Evolutionary conservation across 352 stramenopile genomes (phyloP).

Genomic region (Globisporangium nodosum): DNA sequence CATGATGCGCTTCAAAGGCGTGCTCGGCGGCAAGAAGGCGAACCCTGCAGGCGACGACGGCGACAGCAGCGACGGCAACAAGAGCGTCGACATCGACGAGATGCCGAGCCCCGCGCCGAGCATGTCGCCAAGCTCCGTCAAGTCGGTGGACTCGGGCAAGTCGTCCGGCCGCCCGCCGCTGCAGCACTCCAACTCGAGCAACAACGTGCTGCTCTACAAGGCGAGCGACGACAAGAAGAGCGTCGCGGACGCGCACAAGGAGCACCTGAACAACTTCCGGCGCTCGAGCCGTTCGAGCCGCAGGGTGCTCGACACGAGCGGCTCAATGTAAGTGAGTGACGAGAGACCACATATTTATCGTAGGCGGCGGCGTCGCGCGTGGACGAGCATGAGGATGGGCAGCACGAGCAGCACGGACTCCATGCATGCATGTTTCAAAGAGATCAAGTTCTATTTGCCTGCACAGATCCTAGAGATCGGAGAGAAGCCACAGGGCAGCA

Average conservation of each 20-base stretch:
- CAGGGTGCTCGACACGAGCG: constrained; percentile 3
- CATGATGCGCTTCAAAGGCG: constrained; percentile 15
- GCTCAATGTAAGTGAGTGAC: background rate
- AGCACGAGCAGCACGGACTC: no score
- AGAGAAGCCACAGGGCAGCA: background rate
- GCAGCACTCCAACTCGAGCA: constrained; percentile 29
- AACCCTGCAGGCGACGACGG: background rate
- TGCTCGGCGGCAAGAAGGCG: constrained; percentile 6
- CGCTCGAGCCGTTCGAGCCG: constrained; percentile 9
- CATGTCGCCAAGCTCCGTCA: background rate
- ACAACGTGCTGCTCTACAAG: constrained; percentile 31
- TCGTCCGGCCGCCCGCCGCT: constrained; percentile 13
- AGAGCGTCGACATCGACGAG: constrained; percentile 15
- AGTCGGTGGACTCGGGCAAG: constrained; percentile 4
- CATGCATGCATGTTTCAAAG: no score
- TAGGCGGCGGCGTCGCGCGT: no score
- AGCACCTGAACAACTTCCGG: constrained; percentile 27
- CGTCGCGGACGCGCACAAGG: constrained; percentile 29
- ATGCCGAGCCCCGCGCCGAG: constrained; percentile 4
- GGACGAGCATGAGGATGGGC: no score
- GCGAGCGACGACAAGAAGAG: constrained; percentile 29
- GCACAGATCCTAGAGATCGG: background rate
- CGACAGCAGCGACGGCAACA: constrained; percentile 6
- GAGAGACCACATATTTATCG: background rate
- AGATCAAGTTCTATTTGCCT: no score